A percentile compares a stretch with the other conserved stretches of the same genome.
phyloP scores from a whole-genome alignment of 495 filamentous ascomycete genomes.

The Penicillium crystallinum region DNA sequence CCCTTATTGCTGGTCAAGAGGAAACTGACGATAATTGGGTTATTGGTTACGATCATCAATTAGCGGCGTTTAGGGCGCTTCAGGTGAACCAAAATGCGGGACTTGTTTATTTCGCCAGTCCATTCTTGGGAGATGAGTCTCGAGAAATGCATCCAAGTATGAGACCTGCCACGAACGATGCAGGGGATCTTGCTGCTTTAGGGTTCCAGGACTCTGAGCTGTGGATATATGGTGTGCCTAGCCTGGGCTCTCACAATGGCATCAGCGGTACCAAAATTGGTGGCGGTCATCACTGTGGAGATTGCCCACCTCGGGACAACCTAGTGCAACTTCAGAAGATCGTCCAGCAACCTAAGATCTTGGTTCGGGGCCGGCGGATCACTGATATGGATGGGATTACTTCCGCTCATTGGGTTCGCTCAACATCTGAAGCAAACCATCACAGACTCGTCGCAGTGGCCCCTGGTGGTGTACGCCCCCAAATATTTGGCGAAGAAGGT shows the following conservation, averaged over 20 bases:
- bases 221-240: conserved; percentile 78
- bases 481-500: conserved; percentile 63
- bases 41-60: conserved; percentile 70
- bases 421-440: not conserved
- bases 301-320: conserved; percentile 21
- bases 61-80: conserved; percentile 72
- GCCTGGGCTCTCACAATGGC: conserved; percentile 17
- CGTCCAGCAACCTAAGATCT: conserved; percentile 29
- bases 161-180: conserved; percentile 58
- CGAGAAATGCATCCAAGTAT: conserved; percentile 56
- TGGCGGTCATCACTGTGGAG: conserved; percentile 17
- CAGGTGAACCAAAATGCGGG: conserved; percentile 72
- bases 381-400: conserved; percentile 41
- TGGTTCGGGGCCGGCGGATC: conserved; percentile 35
- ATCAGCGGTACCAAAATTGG: conserved; percentile 8
- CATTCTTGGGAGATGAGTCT: conserved; percentile 35
- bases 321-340: conserved; percentile 29
- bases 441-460: conserved; percentile 66
- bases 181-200: conserved; percentile 69
- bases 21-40: conserved; percentile 73
- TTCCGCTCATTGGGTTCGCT: conserved; percentile 38
- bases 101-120: conserved; percentile 76
- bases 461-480: conserved; percentile 62
- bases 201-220: conserved; percentile 69
- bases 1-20: conserved; percentile 61